Conservation (phyloP, 768 basidiomycete species). For the Mycena rosella region DNA sequence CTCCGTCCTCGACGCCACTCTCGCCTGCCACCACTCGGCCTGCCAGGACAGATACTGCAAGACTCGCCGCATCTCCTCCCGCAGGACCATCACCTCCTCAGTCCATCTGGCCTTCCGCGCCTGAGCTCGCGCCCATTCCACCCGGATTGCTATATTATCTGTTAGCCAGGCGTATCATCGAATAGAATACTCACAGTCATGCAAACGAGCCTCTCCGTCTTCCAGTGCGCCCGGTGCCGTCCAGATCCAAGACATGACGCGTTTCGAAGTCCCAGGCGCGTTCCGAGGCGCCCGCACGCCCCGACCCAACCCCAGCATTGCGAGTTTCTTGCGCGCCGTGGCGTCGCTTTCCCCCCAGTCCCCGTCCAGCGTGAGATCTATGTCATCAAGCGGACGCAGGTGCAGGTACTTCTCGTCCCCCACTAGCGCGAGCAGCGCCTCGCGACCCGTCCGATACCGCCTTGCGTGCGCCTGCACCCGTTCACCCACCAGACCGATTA, state of each 20-base stretch:
- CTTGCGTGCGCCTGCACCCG: neutral
- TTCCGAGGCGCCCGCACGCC: slow-evolving; percentile 5
- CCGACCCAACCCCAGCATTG: neutral
- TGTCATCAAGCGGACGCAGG: neutral
- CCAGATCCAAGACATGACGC: slow-evolving; percentile 29
- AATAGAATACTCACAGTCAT: neutral
- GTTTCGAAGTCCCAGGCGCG: slow-evolving; percentile 2
- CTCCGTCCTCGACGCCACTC: neutral
- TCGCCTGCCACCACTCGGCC: slow-evolving; percentile 7
- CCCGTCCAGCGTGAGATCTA: slow-evolving; percentile 15
- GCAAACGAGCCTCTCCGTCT: slow-evolving; percentile 1
- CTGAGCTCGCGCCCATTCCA: slow-evolving; percentile 28
- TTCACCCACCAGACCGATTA: slow-evolving; percentile 25
- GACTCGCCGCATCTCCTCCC: slow-evolving; percentile 31
- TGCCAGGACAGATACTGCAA: slow-evolving; percentile 22
- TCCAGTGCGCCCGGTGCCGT: neutral
- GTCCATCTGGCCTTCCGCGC: slow-evolving; percentile 24
- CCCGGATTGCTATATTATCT: slow-evolving; percentile 18
- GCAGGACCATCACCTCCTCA: slow-evolving; percentile 32
- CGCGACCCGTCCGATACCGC: slow-evolving; percentile 12
- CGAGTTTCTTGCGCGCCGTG: slow-evolving; percentile 17
- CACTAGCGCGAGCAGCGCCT: neutral
- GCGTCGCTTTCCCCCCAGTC: slow-evolving; percentile 18
- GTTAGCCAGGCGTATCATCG: too few species aligned
- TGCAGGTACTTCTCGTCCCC: neutral